Evolutionary conservation across 179 eudicot genomes (phyloP).

Genomic region (Corrigiola litoralis): DNA sequence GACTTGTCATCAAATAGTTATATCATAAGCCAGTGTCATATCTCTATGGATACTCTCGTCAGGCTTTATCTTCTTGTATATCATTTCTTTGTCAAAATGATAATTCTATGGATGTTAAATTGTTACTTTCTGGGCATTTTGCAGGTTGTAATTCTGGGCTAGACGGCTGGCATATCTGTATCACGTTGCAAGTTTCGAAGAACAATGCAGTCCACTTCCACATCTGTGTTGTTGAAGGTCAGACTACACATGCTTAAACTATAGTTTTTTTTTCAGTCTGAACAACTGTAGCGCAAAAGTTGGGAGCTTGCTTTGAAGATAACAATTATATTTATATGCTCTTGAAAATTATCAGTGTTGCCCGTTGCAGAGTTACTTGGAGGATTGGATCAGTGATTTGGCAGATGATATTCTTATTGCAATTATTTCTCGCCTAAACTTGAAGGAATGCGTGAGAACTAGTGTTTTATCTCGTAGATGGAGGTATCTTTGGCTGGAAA

Average conservation of each 20-base stretch:
- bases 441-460: conserved; percentile 1
- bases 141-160: background rate
- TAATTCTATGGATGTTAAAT: too few species aligned
- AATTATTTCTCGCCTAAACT: conserved; percentile 1
- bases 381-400: background rate
- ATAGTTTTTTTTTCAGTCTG: too few species aligned
- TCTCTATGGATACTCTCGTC: too few species aligned
- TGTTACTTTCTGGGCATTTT: background rate
- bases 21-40: too few species aligned
- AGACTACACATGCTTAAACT: background rate
- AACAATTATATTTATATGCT: background rate
- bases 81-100: too few species aligned
- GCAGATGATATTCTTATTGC: conserved; percentile 8
- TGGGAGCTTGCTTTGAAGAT: background rate
- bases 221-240: background rate
- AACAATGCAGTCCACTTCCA: background rate
- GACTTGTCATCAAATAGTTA: too few species aligned
- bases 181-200: background rate
- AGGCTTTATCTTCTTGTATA: too few species aligned
- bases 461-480: conserved; percentile 6
- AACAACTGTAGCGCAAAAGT: too few species aligned
- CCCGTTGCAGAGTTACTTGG: background rate
- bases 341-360: background rate
- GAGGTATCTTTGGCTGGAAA: conserved; percentile 1
- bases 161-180: background rate